phyloP scores from a whole-genome alignment of 306 rosid genomes.

The Ormosia semicastrata region DNA sequence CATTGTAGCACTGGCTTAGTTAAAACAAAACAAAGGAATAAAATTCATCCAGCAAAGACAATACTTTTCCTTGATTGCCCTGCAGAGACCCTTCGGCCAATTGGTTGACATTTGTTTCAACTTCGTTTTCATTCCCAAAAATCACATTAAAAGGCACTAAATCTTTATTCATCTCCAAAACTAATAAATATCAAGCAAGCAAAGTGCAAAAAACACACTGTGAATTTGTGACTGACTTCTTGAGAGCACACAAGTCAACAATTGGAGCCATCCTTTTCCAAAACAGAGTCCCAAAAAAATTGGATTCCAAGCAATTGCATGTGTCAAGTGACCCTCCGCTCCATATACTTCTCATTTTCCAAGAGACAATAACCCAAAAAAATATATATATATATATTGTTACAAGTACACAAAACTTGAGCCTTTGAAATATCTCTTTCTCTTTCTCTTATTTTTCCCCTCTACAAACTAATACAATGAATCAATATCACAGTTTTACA shows the following conservation, averaged over 20 bases:
- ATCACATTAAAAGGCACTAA: neutral
- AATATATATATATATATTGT: neutral
- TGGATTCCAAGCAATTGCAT: neutral
- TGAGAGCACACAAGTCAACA: neutral
- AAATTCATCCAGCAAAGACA: neutral
- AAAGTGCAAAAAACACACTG: neutral
- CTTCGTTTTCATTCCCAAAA: neutral
- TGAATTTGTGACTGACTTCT: neutral
- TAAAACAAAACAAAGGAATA: neutral
- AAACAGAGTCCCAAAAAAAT: neutral
- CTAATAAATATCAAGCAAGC: neutral
- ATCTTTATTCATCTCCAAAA: neutral
- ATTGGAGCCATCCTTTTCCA: neutral
- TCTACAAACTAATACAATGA: neutral
- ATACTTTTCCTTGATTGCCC: neutral
- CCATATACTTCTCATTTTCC: neutral
- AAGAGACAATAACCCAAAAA: neutral
- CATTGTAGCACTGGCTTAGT: neutral
- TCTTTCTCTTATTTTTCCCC: neutral
- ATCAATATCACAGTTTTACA: neutral
- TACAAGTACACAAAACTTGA: neutral
- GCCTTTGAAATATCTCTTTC: neutral
- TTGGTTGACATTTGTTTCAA: neutral
- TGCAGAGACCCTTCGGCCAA: neutral
- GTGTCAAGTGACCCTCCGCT: neutral